Percentiles rank a stretch among this genome's conserved stretches.
Evolutionary conservation across 352 stramenopile genomes (phyloP).

Genomic region (Phytophthora aleatoria): DNA sequence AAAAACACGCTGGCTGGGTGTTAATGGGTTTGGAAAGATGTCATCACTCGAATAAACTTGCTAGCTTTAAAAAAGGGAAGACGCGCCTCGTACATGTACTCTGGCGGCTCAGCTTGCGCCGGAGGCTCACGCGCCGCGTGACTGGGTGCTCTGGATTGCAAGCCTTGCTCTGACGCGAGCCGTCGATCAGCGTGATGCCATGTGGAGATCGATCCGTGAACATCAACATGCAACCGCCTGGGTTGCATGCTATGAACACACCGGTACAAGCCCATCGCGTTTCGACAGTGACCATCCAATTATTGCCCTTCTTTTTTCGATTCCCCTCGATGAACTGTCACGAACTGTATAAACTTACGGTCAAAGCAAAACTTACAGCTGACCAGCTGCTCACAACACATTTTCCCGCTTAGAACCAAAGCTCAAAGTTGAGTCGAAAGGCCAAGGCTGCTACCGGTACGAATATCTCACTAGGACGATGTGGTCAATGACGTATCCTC

Average conservation of each 20-base stretch:
- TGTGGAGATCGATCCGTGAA: slow-evolving; percentile 3
- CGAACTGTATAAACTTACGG: not conserved
- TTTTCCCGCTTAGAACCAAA: slow-evolving; percentile 7
- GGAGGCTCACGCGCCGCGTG: too few species aligned
- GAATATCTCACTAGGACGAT: not conserved
- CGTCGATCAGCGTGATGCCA: slow-evolving; percentile 20
- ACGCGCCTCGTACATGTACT: too few species aligned
- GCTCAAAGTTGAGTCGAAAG: slow-evolving; percentile 1
- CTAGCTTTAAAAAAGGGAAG: too few species aligned
- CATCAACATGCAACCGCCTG: slow-evolving; percentile 13
- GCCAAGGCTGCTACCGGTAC: too few species aligned
- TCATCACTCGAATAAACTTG: too few species aligned
- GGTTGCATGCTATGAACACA: not conserved
- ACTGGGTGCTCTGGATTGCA: too few species aligned
- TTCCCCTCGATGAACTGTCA: slow-evolving; percentile 6
- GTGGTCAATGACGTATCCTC: slow-evolving; percentile 1
- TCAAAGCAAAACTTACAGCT: slow-evolving; percentile 7
- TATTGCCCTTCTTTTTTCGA: slow-evolving; percentile 10
- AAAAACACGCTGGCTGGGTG: too few species aligned
- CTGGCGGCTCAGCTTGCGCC: too few species aligned
- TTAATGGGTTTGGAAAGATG: too few species aligned
- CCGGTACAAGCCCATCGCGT: slow-evolving; percentile 1
- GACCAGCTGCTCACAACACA: slow-evolving; percentile 19
- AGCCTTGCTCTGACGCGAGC: slow-evolving; percentile 5
- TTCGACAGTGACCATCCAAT: slow-evolving; percentile 27